Base-by-base conservation (phyloP, 148 eudicot species). In the Heliosperma pusillum region DNA sequence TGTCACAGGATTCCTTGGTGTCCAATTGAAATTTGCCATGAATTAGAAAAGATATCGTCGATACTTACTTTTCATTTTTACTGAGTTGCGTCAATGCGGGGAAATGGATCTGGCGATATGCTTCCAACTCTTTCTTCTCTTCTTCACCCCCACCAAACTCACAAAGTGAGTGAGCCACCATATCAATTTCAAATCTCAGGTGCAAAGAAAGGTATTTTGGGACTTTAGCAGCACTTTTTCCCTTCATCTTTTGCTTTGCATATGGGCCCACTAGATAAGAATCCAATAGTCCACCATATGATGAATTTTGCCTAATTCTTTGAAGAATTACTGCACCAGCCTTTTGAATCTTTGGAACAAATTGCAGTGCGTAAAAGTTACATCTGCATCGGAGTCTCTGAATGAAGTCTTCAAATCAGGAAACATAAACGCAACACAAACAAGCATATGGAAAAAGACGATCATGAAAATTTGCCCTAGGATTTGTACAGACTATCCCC, bases 301-400 rank as follows among this genome's bases (percentile, higher is more conserved):
- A 77, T 65, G 86, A 86, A 82, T 92, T 87, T 73, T 85, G 91
- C 78, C 93, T 94, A 87, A 96, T 82, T 84, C 97, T 84, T 63
- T 66, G 82, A 71, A 96, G 85, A 71, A 96, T 87, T 73, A 96
- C 78, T 62, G 93, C 90, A 76, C 94, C 97, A 30, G 90, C 84
- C 87, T 89, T 85, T 88, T 92, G 94, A 74, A 96, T 92, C 84
- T 92, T 92, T 5, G 97, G 97, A 63, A 87, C 86, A 84, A 96
- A 96, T 83, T 83, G 95, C 80, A 96, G 86, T 0, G 97, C 97
- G 52, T 96, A 82, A 81, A 96, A 96, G 74, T 96, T 92, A 84
- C 99, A 96, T 86, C 97, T 92, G 93, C 99, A 96, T 64, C 99
- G 90, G 25, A 96, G 94, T 83, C 97, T 88, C 99, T 92, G 89